Conservation (phyloP, 2,329 filamentous ascomycete species). For the Chaetothyriales sp. region DNA sequence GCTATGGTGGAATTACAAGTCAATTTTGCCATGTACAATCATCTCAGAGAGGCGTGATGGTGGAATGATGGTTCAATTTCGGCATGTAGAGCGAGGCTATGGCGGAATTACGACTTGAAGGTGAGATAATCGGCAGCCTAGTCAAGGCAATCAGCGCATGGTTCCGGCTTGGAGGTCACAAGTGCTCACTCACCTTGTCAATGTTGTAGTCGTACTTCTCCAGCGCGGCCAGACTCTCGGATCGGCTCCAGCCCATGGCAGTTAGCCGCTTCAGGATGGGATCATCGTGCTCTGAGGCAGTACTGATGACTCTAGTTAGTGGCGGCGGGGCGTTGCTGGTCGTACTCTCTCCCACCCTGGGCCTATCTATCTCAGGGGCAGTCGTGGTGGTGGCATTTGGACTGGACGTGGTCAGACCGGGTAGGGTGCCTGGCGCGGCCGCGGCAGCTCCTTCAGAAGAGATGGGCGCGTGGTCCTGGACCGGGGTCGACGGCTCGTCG, state of each 20-base stretch:
- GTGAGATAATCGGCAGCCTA: slow-evolving; percentile 22
- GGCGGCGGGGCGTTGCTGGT: slow-evolving; percentile 1
- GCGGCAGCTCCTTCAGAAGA: not conserved
- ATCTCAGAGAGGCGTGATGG: too few species aligned
- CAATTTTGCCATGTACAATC: too few species aligned
- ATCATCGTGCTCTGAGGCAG: slow-evolving; percentile 68
- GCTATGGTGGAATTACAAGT: too few species aligned
- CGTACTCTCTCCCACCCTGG: not conserved
- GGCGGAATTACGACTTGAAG: slow-evolving; percentile 3
- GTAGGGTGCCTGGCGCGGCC: not conserved
- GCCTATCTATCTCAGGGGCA: slow-evolving; percentile 1
- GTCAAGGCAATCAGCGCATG: not conserved
- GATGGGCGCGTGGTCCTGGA: not conserved
- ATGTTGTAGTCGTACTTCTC: slow-evolving; percentile 96
- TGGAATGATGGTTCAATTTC: too few species aligned
- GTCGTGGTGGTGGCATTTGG: slow-evolving; percentile 2
- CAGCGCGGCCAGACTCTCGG: slow-evolving; percentile 61
- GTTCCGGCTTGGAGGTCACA: not conserved
- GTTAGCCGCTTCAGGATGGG: slow-evolving; percentile 81
- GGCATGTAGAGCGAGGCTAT: not conserved
- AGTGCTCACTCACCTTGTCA: slow-evolving; percentile 66
- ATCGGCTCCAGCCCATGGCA: slow-evolving; percentile 71
- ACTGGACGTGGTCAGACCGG: not conserved
- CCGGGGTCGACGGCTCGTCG: not conserved
- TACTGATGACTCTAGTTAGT: slow-evolving; percentile 51